phyloP scores from a whole-genome alignment of 2,329 filamentous ascomycete genomes.

The Colletotrichum tropicicola region DNA sequence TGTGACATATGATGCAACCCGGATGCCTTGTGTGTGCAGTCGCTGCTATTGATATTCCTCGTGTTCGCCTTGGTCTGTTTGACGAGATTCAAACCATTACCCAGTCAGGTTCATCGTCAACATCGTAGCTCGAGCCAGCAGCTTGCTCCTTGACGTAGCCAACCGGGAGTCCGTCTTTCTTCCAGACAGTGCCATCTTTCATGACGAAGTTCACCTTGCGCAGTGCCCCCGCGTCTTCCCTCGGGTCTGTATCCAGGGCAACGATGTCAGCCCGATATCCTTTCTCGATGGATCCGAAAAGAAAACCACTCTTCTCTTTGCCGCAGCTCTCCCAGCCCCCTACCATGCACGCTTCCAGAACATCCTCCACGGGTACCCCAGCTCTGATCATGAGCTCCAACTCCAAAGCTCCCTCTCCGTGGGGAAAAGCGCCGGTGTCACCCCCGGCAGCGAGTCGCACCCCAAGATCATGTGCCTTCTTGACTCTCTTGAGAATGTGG shows the following conservation, averaged over 20 bases:
- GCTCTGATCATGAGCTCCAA: constrained; percentile 62
- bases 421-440: constrained; percentile 62
- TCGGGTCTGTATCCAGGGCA: constrained; percentile 54
- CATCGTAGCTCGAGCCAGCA: neutral
- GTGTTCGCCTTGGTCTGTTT: neutral
- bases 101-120: constrained; percentile 25
- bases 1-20: neutral
- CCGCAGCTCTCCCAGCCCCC: constrained; percentile 66
- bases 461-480: constrained; percentile 54
- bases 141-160: constrained; percentile 11
- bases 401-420: constrained; percentile 62
- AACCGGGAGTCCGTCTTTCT: constrained; percentile 39
- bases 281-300: constrained; percentile 60
- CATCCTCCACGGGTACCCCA: constrained; percentile 58
- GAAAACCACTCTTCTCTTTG: constrained; percentile 56
- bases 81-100: constrained; percentile 20
- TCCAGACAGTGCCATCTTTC: constrained; percentile 64
- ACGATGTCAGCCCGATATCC: constrained; percentile 61
- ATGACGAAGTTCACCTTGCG: constrained; percentile 63
- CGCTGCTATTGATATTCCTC: neutral
- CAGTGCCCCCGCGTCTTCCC: constrained; percentile 48
- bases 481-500: constrained; percentile 46
- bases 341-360: constrained; percentile 58
- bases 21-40: neutral
- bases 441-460: constrained; percentile 61